Base-by-base conservation (phyloP, 805 yeast species). In the Kazachstania taianensis region DNA sequence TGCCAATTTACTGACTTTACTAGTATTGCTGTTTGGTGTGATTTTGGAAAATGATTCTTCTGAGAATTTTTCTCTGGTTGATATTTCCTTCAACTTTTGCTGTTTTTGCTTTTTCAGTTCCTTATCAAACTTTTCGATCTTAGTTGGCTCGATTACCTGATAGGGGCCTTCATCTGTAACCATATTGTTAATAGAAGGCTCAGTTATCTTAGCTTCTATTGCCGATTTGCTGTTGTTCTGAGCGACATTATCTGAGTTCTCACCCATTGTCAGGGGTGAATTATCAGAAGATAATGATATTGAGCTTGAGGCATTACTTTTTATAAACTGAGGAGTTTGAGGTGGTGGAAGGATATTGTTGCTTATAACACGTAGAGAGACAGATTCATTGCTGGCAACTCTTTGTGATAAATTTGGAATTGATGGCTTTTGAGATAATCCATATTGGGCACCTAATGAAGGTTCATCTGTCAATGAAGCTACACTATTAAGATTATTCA, bases 1-100 rank as follows among this genome's bases (percentile, higher is more conserved):
- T 2, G 84, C 80, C 40, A 78, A 59, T 48, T 72, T 76, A 9
- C 75, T 72, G 1, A 78, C 84, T 49, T 72, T 76, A 9, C 75
- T 72, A 1, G 77, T 81, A 53, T 72, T 73, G 35, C 71, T 63
- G 9, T 75, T 77, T 13, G 76, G 52, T 9, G 70, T 63, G 5
- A 73, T 73, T 5, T 55, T 55, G 3, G 61, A 47, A 35, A 62
- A 56, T 5, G 65, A 62, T 29, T 57, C 54, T 9, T 51, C 46
- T 1, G 65, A 55, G 20, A 59, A 57, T 30, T 57, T 57, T 15
- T 28, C 20, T 18, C 35, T 34, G 7, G 41, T 42, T 3, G 33
- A 28, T 10, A 37, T 35, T 20, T 42, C 45, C 4, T 28, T 33
- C 7, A 25, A 20, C n/a, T 37, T 39, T 28, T 32, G 28, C 16